A percentile compares a stretch with the other conserved stretches of the same genome.
Conservation (phyloP, 2,329 filamentous ascomycete genomes). For the Periconia sp. region DNA sequence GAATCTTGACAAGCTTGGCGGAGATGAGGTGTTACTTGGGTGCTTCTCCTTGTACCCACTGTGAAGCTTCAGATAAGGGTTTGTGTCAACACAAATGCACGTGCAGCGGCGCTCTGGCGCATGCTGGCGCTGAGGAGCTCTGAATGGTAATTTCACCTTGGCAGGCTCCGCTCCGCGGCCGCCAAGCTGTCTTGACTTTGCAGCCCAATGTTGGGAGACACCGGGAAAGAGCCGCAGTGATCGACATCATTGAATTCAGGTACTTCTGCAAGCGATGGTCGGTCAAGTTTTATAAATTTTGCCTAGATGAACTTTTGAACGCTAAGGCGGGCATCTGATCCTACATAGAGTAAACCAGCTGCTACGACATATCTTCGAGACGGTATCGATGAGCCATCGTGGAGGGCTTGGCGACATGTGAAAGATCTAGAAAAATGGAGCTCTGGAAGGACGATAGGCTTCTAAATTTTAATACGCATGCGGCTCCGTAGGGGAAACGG, state of each 20-base stretch:
- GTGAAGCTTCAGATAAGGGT: constrained; percentile 35
- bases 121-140: constrained; percentile 14
- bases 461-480: too few relatives aligned
- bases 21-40: constrained; percentile 37
- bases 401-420: too few relatives aligned
- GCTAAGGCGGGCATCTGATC: too few relatives aligned
- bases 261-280: too few relatives aligned
- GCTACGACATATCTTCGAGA: too few relatives aligned
- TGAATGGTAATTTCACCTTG: constrained; percentile 22
- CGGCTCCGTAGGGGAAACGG: constrained; percentile 10
- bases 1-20: constrained; percentile 36
- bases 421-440: too few relatives aligned
- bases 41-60: constrained; percentile 36
- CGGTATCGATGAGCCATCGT: too few relatives aligned
- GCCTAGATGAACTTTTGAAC: too few relatives aligned
- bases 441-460: too few relatives aligned
- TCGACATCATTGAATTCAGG: constrained; percentile 1
- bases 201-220: too few relatives aligned
- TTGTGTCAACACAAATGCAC: constrained; percentile 24
- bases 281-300: too few relatives aligned
- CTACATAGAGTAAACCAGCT: too few relatives aligned
- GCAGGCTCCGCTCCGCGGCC: constrained; percentile 23
- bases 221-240: constrained; percentile 1
- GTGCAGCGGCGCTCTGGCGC: constrained; percentile 18
- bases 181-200: constrained; percentile 27